Base-by-base conservation (phyloP, 495 filamentous ascomycete genomes). In the Beverwykella pulmonaria region DNA sequence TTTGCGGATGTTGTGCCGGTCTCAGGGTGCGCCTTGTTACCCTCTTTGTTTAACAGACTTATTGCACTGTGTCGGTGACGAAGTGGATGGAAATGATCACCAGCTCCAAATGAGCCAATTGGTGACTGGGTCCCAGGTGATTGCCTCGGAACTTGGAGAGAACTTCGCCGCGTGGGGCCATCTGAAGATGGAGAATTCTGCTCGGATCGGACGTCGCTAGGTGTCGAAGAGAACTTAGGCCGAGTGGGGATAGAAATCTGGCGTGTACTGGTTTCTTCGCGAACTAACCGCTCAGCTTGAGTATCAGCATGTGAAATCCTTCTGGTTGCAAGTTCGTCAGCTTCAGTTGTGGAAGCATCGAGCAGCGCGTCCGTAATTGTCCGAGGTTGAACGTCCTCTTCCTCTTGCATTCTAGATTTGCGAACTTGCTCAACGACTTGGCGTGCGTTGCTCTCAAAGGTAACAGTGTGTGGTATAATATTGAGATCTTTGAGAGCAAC, bases 341-440 rank as follows among this genome's bases (percentile, higher is more conserved):
- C 89, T 66, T 94, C 92, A 1, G 90, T 91, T 73, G 90, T 92
- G 1, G 92, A 95, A 17, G 95, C 94, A 77, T 99, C 95, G 9
- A 95, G 81, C 6, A 99, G 79, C 8, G 94, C 93, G 75, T 97
- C 93, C 23, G 89, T 84, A 60, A 99, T 94, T 0, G 92, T 96
- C 73, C 66, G 65, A 36, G 55, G 61, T 48, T 32, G 47, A 22
- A 8, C 23, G n/a, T 61, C 36, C 10, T 66, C 34, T 44, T 70
- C 29, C 26, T 71, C 25, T 29, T 17, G 30, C 1, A 46, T 29
- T 50, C 48, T 49, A 65, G 41, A 70, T 63, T 36, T 75, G 69
- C 72, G 75, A 58, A 80, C 80, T 68, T 77, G 80, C 75, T 54
- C 74, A 6, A 72, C 72, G 0, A 71, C 70, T 39, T 79, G 79